A percentile compares a stretch with the other conserved stretches of the same genome.
Conservation (phyloP, 257 asterid species). For the Capsicum chinense region DNA sequence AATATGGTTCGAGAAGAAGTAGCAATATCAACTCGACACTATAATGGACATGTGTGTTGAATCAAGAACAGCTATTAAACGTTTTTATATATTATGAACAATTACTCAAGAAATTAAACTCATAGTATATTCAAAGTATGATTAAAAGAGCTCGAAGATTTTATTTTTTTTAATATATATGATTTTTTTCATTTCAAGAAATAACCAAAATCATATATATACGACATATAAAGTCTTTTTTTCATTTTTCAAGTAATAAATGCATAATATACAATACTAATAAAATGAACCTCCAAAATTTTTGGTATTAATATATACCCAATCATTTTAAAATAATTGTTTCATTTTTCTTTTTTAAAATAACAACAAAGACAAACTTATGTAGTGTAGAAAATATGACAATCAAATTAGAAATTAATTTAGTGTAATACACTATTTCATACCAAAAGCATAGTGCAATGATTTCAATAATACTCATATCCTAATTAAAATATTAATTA, state of each 20-base stretch:
- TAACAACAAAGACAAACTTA: too few species aligned
- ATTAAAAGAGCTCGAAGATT: background rate
- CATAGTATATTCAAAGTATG: background rate
- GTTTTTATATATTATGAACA: background rate
- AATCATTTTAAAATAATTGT: background rate
- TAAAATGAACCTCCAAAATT: background rate
- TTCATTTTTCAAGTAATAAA: too few species aligned
- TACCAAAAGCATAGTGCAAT: background rate
- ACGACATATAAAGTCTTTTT: too few species aligned
- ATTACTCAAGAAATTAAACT: background rate
- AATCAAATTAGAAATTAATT: background rate
- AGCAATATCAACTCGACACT: background rate
- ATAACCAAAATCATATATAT: background rate
- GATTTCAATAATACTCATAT: background rate
- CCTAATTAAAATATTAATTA: background rate
- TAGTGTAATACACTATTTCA: background rate
- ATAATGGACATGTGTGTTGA: background rate
- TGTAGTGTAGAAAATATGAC: too few species aligned
- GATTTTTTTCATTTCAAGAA: too few species aligned
- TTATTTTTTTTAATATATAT: too few species aligned
- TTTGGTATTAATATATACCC: background rate
- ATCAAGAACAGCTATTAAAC: background rate
- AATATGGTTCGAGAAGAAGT: background rate
- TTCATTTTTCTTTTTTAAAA: background rate
- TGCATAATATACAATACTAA: background rate